phyloP scores from a whole-genome alignment of 1,139 yeast species.

The Suhomyces yuchorum region DNA sequence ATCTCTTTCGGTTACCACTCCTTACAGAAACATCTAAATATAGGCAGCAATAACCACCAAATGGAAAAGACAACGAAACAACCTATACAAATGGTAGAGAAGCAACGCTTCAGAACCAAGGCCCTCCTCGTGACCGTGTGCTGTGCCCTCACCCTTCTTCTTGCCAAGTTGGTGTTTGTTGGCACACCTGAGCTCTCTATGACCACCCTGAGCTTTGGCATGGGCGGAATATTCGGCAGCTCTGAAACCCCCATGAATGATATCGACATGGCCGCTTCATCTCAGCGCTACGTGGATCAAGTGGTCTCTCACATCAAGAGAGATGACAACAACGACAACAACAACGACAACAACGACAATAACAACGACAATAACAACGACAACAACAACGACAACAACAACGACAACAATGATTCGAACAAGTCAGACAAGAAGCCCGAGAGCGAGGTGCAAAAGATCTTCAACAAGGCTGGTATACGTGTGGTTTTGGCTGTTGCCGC shows the following conservation, averaged over 20 bases:
- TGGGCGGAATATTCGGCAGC: background rate
- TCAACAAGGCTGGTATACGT: slow-evolving; percentile 20
- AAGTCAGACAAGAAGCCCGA: slow-evolving; percentile 8
- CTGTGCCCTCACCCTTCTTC: slow-evolving; percentile 1
- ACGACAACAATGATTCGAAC: slow-evolving; percentile 1
- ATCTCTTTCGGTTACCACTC: background rate
- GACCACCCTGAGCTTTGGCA: background rate
- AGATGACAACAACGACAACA: slow-evolving; percentile 1
- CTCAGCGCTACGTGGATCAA: background rate
- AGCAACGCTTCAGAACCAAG: slow-evolving; percentile 11
- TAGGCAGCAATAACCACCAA: slow-evolving; percentile 3
- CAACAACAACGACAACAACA: background rate
- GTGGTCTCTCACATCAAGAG: slow-evolving; percentile 8
- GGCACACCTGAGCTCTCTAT: background rate
- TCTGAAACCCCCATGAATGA: background rate
- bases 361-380: slow-evolving; percentile 10
- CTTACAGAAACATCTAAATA: slow-evolving; percentile 3
- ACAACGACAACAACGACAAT: slow-evolving; percentile 8
- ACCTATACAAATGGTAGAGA: slow-evolving; percentile 5
- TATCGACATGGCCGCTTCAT: background rate
- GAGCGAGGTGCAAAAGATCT: slow-evolving; percentile 13
- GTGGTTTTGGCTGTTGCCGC: slow-evolving; percentile 36
- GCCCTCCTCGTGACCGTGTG: slow-evolving; percentile 6
- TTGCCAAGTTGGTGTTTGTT: slow-evolving; percentile 4
- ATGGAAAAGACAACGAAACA: slow-evolving; percentile 5